Base-by-base conservation (phyloP, 2,329 filamentous ascomycete genomes). In the Cryphonectria nitschkei region DNA sequence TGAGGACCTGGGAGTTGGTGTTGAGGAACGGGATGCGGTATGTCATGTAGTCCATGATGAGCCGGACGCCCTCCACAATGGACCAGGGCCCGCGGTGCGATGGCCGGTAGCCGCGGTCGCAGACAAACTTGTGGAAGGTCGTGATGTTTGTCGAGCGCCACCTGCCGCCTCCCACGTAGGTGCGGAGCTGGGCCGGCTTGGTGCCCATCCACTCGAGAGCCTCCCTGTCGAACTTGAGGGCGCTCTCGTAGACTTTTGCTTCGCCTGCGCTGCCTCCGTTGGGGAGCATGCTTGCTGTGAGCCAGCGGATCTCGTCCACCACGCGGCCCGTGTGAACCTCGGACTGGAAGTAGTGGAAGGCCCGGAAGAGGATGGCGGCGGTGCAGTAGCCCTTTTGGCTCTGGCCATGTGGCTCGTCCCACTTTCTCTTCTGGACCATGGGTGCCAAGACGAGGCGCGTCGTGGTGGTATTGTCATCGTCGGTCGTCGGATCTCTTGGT, bases 341-440 rank as follows among this genome's bases (percentile, higher is more conserved):
- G 11, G 63, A 32, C 41, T 65, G n/a, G 63, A 65, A 65, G n/a
- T 65, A 65, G 22, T 65, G 26, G 5, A 46, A 65, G 14, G 63
- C 63, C 2, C 29, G 29, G 4, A 22, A 6, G 13, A 65, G 63
- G 26, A 50, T 52, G 11, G 32, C 41, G 14, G 19, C 41, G 63
- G 63, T 65, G 39, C 63, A 65, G 63, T 37, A 65, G 11, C 63
- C 63, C 26, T 32, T 34, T 3, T 32, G 8, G 41, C 41, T 65
- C 37, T 34, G 8, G 13, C 29, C 43, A 14, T 65, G 41, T 0
- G 43, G 63, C 29, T 65, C 63, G 8, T 65, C 43, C 29, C 5
- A 32, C 43, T 52, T 52, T 5, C 63, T 46, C 63, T 50, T 65
- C 29, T 50, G 41, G n/a, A 22, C 32, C 32, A n/a, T 32, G 14